A percentile compares a stretch with the other conserved stretches of the same genome.
phyloP scores from a whole-genome alignment of 768 basidiomycete genomes.

The Podaxis pistillaris region DNA sequence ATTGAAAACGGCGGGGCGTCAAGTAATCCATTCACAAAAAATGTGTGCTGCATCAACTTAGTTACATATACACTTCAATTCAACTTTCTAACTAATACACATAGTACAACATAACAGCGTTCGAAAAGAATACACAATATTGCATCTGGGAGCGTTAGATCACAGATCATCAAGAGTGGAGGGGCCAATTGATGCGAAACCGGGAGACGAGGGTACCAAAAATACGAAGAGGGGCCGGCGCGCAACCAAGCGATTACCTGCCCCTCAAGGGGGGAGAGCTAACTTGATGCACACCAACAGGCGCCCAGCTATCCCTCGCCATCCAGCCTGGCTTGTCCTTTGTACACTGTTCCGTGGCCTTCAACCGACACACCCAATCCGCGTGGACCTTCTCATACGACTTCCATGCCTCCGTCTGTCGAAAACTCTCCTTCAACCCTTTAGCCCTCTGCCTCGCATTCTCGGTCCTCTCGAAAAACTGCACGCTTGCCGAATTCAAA shows the following conservation, averaged over 20 bases:
- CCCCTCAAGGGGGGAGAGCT: background rate
- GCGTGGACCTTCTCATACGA: conserved; percentile 21
- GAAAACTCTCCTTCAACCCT: conserved; percentile 36
- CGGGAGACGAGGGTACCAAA: background rate
- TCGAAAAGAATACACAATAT: background rate
- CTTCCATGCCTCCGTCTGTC: conserved; percentile 24
- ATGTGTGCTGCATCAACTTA: background rate
- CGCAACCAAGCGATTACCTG: background rate
- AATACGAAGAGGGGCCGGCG: background rate
- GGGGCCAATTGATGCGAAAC: background rate
- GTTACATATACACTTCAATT: background rate
- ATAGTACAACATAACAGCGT: background rate
- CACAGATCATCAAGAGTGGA: background rate
- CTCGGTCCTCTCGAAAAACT: conserved; percentile 38
- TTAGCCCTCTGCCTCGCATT: conserved; percentile 42
- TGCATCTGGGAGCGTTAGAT: background rate
- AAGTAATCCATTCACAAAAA: background rate
- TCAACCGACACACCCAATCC: conserved; percentile 19
- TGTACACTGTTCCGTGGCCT: background rate
- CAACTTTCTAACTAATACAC: background rate
- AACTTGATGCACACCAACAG: background rate
- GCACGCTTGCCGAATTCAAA: conserved; percentile 40
- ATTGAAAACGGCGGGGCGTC: too few relatives aligned
- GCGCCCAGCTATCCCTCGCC: conserved; percentile 4
- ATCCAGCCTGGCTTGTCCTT: conserved; percentile 12